Evolutionary conservation across 345 rosid species (phyloP), one percentile per base, ranked within the genome.

Genomic region (Cochlearia excelsa): DNA sequence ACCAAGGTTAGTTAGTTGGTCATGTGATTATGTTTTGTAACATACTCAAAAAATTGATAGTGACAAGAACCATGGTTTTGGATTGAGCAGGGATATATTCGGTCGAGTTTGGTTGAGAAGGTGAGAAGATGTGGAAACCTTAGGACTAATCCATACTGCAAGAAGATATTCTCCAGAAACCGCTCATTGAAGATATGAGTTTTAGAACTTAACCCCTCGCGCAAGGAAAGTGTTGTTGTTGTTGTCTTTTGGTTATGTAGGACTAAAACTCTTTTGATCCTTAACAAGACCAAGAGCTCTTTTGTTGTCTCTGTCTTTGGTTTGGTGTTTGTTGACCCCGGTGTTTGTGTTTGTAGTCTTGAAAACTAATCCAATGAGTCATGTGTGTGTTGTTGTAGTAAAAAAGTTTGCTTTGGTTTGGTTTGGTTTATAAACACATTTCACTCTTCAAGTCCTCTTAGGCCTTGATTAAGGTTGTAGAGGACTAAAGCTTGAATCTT

Each of bases 81-180:
- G 51, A 33, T 11, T 57, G 45, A 59, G 30, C 80, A 86, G 87
- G 89, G 87, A 9, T 63, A 53, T 47, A 73, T 80, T 68, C 78
- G 71, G 46, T 71, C 75, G 58, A 52, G 62, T 5, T 75, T 86
- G 54, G 68, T 77, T 30, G 81, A 72, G 66, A 82, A 82, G 9
- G 62, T 82, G 16, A 62, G 75, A 7, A 82, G 69, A 27, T 84
- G 71, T 58, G 40, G 43, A 9, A 60, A 68, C 11, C 65, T 86
- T 48, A 82, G 71, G 0, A 75, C 73, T 48, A 86, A 75, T 51
- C 87, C 80, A 6, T 80, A 83, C 59, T 78, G 89, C 65, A 86
- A 81, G 81, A 81, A 74, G 74, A 83, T 86, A 61, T 86, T 86
- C 81, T 78, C 85, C 0, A 49, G 77, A 31, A 77, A 4, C 11